These are phyloP conservation scores for Blastomyces parvus DNA, from an alignment of 2,329 filamentous ascomycete species.

Conservation along the genomic window DNA sequence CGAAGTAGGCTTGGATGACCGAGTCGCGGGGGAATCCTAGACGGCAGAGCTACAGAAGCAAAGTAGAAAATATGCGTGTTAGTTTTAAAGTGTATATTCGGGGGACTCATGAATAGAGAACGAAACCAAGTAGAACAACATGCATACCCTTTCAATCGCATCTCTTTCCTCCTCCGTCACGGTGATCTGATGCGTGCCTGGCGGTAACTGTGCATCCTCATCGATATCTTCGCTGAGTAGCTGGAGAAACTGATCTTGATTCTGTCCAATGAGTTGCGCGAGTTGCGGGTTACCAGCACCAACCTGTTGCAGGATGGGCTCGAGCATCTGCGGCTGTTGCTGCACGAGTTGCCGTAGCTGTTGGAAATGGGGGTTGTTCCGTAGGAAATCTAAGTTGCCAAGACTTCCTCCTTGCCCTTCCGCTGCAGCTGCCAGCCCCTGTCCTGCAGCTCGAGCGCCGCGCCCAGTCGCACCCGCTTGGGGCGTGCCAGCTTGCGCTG, in stretches of 20 bases:
- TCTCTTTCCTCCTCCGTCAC: constrained; percentile 95
- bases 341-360: constrained; percentile 95
- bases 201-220: constrained; percentile 66
- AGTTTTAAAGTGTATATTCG: background rate
- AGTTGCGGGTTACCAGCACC: constrained; percentile 90
- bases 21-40: constrained; percentile 88
- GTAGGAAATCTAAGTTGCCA: constrained; percentile 82
- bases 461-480: constrained; percentile 36
- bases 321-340: constrained; percentile 95
- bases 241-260: constrained; percentile 88
- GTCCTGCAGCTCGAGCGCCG: constrained; percentile 18
- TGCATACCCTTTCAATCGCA: constrained; percentile 82
- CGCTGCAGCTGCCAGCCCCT: constrained; percentile 16
- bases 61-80: background rate
- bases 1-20: constrained; percentile 97
- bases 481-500: constrained; percentile 58
- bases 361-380: constrained; percentile 95
- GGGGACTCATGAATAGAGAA: background rate
- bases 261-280: constrained; percentile 79
- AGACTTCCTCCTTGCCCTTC: constrained; percentile 28
- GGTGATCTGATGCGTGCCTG: constrained; percentile 62
- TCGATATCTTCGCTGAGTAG: constrained; percentile 81
- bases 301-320: constrained; percentile 94
- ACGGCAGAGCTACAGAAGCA: constrained; percentile 59
- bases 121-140: background rate